These are phyloP conservation scores for Solanum hybrid DNA, from an alignment of 305 asterid species.

Conservation along the genomic window DNA sequence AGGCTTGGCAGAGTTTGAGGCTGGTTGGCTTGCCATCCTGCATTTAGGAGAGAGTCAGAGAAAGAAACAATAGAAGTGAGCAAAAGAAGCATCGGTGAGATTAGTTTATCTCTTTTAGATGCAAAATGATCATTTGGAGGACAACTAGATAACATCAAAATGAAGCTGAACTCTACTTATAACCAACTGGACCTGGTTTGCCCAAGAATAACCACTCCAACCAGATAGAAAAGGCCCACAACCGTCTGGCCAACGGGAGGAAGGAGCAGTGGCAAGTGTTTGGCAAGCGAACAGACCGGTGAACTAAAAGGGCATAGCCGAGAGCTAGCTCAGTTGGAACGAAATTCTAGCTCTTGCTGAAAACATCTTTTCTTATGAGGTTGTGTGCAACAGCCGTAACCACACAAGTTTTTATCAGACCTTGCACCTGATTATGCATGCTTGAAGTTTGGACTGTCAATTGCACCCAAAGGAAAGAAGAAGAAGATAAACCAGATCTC, in stretches of 20 bases:
- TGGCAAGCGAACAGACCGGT: not conserved
- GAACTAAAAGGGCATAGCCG: not conserved
- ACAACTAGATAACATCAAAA: not conserved
- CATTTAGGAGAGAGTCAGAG: not conserved
- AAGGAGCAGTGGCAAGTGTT: not conserved
- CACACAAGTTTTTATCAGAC: not conserved
- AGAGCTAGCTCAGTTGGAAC: not conserved
- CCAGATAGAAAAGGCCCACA: not conserved
- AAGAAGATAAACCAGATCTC: not conserved
- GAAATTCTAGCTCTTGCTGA: not conserved
- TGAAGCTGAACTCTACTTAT: not conserved
- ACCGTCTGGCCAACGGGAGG: not conserved
- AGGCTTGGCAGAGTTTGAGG: constrained; percentile 19
- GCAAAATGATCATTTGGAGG: not conserved
- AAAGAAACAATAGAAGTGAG: not conserved
- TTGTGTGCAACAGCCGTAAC: not conserved
- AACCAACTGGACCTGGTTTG: not conserved
- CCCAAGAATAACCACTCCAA: not conserved
- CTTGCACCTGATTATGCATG: not conserved
- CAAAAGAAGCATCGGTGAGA: not conserved
- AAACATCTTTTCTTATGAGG: not conserved
- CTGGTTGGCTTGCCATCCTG: constrained; percentile 44
- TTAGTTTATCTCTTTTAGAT: not conserved
- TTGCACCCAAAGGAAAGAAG: not conserved
- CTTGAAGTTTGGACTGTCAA: not conserved